Percentiles rank a stretch among this genome's conserved stretches.
phyloP scores from a whole-genome alignment of 768 basidiomycete genomes.

The Podaxis carcinomalis region DNA sequence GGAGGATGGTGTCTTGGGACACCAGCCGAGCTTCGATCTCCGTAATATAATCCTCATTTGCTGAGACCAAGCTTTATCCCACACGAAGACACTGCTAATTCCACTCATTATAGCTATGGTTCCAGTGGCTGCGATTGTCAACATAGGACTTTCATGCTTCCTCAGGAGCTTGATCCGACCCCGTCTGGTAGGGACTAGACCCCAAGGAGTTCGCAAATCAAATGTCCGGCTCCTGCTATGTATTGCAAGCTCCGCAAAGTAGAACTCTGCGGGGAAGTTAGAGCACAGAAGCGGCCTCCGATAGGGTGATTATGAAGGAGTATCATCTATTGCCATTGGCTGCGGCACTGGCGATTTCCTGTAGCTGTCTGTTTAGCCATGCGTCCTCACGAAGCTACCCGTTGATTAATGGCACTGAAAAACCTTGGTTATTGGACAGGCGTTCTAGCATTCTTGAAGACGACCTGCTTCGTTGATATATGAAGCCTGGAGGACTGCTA shows the following conservation, averaged over 20 bases:
- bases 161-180: background rate
- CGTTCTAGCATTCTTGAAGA: slow-evolving; percentile 5
- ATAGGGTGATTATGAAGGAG: background rate
- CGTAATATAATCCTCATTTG: too few species aligned
- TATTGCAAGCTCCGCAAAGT: background rate
- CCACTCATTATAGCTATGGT: background rate
- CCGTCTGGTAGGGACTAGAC: background rate
- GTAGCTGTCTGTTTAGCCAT: background rate
- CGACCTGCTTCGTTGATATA: background rate
- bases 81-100: background rate
- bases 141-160: background rate
- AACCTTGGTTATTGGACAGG: slow-evolving; percentile 4
- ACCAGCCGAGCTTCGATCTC: too few species aligned
- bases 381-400: background rate
- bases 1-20: too few species aligned
- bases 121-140: background rate
- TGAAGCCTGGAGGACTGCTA: background rate
- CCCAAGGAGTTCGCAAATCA: background rate
- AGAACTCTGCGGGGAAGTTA: background rate
- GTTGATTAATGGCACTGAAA: background rate
- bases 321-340: background rate
- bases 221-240: background rate
- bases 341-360: background rate
- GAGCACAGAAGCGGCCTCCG: background rate
- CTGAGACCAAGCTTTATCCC: too few species aligned